These are phyloP conservation scores for Leishmania arabica DNA, from an alignment of 208 protist genomes.

Conservation along the genomic window DNA sequence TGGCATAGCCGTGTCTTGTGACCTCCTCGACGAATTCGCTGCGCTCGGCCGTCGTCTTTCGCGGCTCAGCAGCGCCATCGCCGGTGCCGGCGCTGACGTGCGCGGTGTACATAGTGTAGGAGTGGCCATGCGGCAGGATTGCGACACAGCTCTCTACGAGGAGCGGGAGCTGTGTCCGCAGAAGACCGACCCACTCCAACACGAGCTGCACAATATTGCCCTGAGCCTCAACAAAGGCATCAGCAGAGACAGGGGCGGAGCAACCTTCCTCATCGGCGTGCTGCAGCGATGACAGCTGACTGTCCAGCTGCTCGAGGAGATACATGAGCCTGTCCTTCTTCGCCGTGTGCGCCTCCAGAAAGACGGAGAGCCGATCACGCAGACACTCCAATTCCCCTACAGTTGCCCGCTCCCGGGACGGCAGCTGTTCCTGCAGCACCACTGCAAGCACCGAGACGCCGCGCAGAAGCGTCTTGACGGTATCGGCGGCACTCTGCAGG, in stretches of 20 bases:
- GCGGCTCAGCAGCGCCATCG: not conserved
- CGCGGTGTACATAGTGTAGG: constrained; percentile 17
- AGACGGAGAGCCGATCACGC: constrained; percentile 49
- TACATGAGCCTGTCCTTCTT: constrained; percentile 46
- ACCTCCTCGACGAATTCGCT: constrained; percentile 47
- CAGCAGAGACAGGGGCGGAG: not conserved
- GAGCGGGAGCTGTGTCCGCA: constrained; percentile 58
- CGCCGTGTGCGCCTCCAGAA: constrained; percentile 50
- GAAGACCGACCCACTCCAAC: constrained; percentile 51
- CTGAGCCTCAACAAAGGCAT: constrained; percentile 29
- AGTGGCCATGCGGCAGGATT: constrained; percentile 23
- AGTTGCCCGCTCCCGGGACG: constrained; percentile 43
- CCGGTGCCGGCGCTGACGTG: not conserved
- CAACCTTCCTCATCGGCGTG: not conserved
- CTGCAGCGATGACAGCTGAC: constrained; percentile 9
- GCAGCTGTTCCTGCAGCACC: constrained; percentile 58
- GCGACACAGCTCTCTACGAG: constrained; percentile 62
- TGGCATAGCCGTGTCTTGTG: constrained; percentile 21
- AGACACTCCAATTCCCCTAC: constrained; percentile 55
- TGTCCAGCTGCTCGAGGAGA: constrained; percentile 41
- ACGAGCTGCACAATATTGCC: constrained; percentile 39
- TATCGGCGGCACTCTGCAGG: constrained; percentile 23
- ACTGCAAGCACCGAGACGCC: constrained; percentile 58
- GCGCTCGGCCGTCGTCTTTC: constrained; percentile 14
- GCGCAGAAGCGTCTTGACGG: constrained; percentile 54